These are phyloP conservation scores for Jamesozyma piceae DNA, from an alignment of 805 yeast genomes.

Conservation along the genomic window DNA sequence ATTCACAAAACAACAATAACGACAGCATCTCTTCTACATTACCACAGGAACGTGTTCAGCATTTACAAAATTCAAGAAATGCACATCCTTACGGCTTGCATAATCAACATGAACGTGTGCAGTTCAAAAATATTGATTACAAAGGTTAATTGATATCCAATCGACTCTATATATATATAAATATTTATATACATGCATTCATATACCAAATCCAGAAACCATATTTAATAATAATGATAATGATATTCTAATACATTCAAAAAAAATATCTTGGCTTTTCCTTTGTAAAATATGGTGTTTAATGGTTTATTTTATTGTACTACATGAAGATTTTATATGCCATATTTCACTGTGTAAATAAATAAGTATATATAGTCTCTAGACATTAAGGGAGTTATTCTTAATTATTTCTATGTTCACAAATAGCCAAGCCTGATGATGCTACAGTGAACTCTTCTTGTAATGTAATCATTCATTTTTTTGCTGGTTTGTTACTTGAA, in stretches of 20 bases:
- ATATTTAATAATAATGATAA: too few relatives aligned
- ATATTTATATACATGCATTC: background rate
- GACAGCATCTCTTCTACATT: background rate
- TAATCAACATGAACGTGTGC: conserved; percentile 9
- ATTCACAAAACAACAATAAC: conserved; percentile 1
- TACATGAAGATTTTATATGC: too few relatives aligned
- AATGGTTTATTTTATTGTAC: too few relatives aligned
- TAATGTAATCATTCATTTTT: background rate
- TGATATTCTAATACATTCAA: too few relatives aligned
- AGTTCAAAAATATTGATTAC: conserved; percentile 21
- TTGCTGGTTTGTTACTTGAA: conserved; percentile 16
- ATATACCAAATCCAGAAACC: too few relatives aligned
- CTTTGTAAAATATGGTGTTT: too few relatives aligned
- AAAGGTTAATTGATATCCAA: conserved; percentile 8
- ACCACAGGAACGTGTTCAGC: background rate
- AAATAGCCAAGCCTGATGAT: too few relatives aligned
- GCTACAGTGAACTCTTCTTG: background rate
- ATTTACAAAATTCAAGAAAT: background rate
- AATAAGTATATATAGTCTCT: too few relatives aligned
- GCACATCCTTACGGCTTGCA: background rate
- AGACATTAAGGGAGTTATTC: too few relatives aligned
- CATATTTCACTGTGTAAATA: too few relatives aligned
- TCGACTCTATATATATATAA: background rate
- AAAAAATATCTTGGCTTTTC: too few relatives aligned
- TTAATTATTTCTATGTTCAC: background rate